Evolutionary conservation across 164 flowering plant species (phyloP), one percentile per base, ranked within the genome.

Genomic region (Aristolochia californica): DNA sequence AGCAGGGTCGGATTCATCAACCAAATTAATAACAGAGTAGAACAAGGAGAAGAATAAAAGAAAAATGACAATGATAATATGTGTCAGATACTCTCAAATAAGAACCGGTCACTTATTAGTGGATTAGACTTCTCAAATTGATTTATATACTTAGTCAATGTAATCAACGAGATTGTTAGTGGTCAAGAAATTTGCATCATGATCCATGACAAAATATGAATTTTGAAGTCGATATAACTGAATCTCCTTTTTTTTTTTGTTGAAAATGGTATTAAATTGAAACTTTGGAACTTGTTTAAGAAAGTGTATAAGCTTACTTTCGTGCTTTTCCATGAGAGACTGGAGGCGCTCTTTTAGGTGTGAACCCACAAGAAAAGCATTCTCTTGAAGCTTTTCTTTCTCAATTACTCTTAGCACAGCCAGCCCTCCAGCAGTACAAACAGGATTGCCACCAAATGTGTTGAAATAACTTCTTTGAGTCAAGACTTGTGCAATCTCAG

Each of bases 361-460:
- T 38, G 88, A 74, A 0, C 99, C 99, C 45, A 90, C 97, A 23
- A 64, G 64, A 48, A 30, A 61, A 15, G 95, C 93, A 68, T 90
- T 88, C 70, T 88, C 77, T 54, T 90, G 96, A 66, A 85, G 97
- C 53, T 82, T 83, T 63, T 90, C 95, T 53, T 75, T 87, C 75
- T 94, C 95, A 34, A 94, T 78, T 30, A 84, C 96, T 53, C 60
- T 79, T 45, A 94, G 71, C 52, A 90, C 99, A 48, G 99, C 99
- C 24, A 61, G 80, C n/a, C 95, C 99, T 27, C 81, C 97, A 30
- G 97, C 79, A 40, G 97, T 85, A 67, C 93, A 85, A 2, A 88
- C 80, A 1, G 99, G 97, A 58, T 94, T 94, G 52, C 99, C 99
- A 49, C 97, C 99, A 66, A 85, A 94, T 52, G 99, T 94, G 64